Base-by-base conservation (phyloP, 2,329 filamentous ascomycete genomes). In the Septoria linicola region DNA sequence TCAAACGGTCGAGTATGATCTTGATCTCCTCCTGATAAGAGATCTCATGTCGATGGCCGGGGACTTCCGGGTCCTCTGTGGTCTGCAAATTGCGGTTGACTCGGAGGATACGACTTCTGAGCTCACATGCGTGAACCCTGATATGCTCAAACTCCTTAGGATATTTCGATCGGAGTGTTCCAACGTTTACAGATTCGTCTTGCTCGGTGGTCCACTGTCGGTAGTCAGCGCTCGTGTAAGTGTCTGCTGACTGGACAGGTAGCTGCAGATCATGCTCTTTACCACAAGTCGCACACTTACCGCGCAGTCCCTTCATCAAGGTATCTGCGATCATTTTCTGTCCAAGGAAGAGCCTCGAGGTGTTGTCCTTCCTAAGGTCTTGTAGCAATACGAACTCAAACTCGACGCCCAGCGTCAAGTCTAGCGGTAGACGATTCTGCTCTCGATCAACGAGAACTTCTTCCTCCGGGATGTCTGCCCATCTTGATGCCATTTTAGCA, bases 1-100 rank as follows among this genome's bases (percentile, higher is more conserved):
- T 23, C 10, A 63, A 41, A 20, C 41, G 37, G 2, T 30, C 20
- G 16, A 53, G 51, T 2, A 63, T 46, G n/a, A 50, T 41, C 2
- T 21, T 35, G 40, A 59, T 46, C 36, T 61, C 59, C 17, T 55
- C 59, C 5, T 41, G 17, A 21, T 20, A 51, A 5, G 32, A 30
- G 35, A 59, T 45, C 17, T 37, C 16, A 32, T 56, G 50, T 5
- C 13, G 47, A 30, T 61, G 59, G 13, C n/a, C 21, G 1, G 41
- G 25, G 6, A 36, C 13, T 10, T 17, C 10, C 10, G 23, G 7
- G 31, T 36, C 45, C n/a, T 7, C 8, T 13, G 40, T 49, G 19
- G 53, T 46, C 7, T 2, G 4, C 6, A 42, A 19, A 8, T 20
- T 30, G 2, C 17, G 10, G 6, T 25, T 30, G 10, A 31, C 35